Evolutionary conservation across 192 early-diverging fungal genomes (phyloP).

Genomic region (Cetraspora pellucida): DNA sequence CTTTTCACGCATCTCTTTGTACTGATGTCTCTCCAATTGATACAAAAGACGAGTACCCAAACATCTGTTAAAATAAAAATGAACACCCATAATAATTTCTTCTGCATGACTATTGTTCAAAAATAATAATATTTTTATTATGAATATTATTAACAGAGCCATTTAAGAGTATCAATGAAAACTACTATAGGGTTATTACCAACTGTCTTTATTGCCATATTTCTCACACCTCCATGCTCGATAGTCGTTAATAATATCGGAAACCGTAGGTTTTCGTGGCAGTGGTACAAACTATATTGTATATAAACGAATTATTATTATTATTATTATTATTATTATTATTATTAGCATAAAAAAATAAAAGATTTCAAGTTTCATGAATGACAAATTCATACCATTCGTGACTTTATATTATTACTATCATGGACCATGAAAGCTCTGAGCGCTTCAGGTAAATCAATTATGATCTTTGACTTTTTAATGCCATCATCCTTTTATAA

Average conservation of each 20-base stretch:
- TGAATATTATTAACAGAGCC: no score
- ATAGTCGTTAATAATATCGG: slow-evolving; percentile 74
- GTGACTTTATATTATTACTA: no score
- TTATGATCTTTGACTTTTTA: no score
- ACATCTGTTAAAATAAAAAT: slow-evolving; percentile 91
- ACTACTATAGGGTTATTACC: neutral
- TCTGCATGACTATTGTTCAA: slow-evolving; percentile 63
- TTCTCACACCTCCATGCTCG: slow-evolving; percentile 54
- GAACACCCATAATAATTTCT: slow-evolving; percentile 85
- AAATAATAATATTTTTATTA: neutral
- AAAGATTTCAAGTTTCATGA: neutral
- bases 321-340: no score
- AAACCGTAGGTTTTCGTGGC: slow-evolving; percentile 79
- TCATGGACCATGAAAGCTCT: no score
- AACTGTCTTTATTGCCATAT: slow-evolving; percentile 36
- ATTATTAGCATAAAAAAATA: no score
- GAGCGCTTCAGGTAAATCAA: no score
- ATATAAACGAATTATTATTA: neutral
- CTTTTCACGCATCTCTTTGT: slow-evolving; percentile 76
- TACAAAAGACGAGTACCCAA: slow-evolving; percentile 93
- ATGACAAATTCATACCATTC: neutral
- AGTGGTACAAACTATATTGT: slow-evolving; percentile 73
- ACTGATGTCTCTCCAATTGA: slow-evolving; percentile 94
- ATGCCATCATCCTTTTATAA: no score
- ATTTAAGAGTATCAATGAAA: neutral